Conservation (phyloP, 2,329 filamentous ascomycete species). For the Lachnellula arida region DNA sequence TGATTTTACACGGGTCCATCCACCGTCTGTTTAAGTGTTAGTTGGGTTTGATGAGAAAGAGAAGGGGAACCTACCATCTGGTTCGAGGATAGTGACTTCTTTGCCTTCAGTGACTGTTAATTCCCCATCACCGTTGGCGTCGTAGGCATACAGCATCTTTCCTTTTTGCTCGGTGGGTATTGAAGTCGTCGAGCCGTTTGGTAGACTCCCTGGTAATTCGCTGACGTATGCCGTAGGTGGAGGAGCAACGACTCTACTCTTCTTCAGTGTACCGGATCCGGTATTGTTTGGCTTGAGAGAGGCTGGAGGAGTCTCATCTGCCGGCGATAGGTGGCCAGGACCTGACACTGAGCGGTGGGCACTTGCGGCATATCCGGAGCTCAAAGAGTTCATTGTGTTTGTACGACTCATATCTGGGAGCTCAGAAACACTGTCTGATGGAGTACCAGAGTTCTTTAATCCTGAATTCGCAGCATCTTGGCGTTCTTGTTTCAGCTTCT, state of each 20-base stretch:
- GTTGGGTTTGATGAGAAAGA: conserved; percentile 11
- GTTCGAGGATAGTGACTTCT: conserved; percentile 73
- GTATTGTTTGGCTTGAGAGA: conserved; percentile 22
- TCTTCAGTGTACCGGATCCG: conserved; percentile 36
- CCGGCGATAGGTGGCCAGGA: conserved; percentile 44
- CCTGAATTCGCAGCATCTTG: conserved; percentile 66
- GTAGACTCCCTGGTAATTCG: conserved; percentile 51
- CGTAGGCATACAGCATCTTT: conserved; percentile 87
- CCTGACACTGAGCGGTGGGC: conserved; percentile 72
- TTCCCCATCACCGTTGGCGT: conserved; percentile 76
- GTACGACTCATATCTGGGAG: conserved; percentile 67
- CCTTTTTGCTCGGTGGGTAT: conserved; percentile 57
- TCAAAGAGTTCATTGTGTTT: conserved; percentile 83
- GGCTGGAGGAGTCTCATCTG: conserved; percentile 42
- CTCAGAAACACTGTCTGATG: conserved; percentile 51
- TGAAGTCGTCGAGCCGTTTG: conserved; percentile 38
- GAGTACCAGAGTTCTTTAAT: conserved; percentile 21
- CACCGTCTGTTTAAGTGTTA: conserved; percentile 62
- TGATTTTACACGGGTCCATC: conserved; percentile 81
- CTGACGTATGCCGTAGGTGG: conserved; percentile 78
- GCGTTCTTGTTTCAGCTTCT: conserved; percentile 82
- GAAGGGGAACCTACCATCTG: conserved; percentile 67
- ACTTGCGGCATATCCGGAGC: conserved; percentile 79
- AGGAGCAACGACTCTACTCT: conserved; percentile 77
- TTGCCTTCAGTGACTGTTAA: conserved; percentile 73